Base-by-base conservation (phyloP, 805 yeast genomes). In the Kockiozyma suomiensis region DNA sequence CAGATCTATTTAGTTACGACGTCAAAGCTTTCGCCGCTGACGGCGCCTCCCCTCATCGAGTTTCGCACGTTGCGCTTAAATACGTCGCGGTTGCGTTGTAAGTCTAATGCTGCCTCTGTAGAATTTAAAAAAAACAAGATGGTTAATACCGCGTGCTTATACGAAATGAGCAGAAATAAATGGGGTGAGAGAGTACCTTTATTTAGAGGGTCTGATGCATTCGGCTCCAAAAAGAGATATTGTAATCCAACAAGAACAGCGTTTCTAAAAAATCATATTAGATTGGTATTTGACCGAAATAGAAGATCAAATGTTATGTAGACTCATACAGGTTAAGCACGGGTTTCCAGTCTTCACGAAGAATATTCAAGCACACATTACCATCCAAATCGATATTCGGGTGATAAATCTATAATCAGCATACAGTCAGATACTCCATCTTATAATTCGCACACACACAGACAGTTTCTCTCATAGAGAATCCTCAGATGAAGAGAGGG, bases 291-390 rank as follows among this genome's bases (percentile, higher is more conserved):
- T 33, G 38, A 5, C 3, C 38, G n/a, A 33, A n/a, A 33, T 13
- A n/a, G 5, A 7, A 10, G 15, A 50, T 50, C n/a, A n/a, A 33
- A 12, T 17, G 21, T 8, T 7, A 28, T 21, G 23, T 12, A 12
- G 3, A 6, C 25, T 58, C 72, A 35, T 58, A 67, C 70, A 93
- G 76, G 59, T 87, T 88, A 66, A 93, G 78, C 0, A 91, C 96
- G 0, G 99, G 98, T 30, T 91, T 85, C 99, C 99, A 93, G 72
- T 93, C 98, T 72, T 92, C 97, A 67, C 98, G 78, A 60, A 93
- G 78, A 37, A 93, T 92, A 71, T 93, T 93, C 61, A 93, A 79
- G 71, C 99, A 93, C 4, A 93, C 88, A 70, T 91, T 93, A 0
- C 98, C 98, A 46, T 88, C 87, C 21, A 83, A 71, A 72, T 93